phyloP scores from a whole-genome alignment of 2,329 filamentous ascomycete genomes.

The Pseudomassariella vexata region DNA sequence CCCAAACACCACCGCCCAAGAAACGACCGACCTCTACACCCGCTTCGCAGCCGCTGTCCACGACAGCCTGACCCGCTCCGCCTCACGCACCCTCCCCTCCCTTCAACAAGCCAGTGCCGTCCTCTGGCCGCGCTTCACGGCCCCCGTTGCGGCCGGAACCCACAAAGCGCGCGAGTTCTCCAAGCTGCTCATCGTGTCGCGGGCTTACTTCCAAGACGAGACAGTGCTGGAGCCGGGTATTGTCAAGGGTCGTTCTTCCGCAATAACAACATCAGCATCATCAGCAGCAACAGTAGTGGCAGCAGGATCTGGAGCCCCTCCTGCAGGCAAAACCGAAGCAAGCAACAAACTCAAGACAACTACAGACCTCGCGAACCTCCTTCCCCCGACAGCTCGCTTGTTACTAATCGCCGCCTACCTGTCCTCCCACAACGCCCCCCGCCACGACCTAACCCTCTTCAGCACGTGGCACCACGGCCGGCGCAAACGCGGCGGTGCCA shows the following conservation, averaged over 20 bases:
- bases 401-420: constrained; percentile 74
- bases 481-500: constrained; percentile 43
- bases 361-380: constrained; percentile 46
- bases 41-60: constrained; percentile 81
- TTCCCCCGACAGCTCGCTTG: constrained; percentile 69
- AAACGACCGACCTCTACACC: constrained; percentile 66
- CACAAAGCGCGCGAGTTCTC: constrained; percentile 76
- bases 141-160: constrained; percentile 69
- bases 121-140: constrained; percentile 81
- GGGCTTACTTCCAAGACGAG: constrained; percentile 68
- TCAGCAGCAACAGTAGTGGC: not conserved
- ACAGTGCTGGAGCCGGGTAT: constrained; percentile 62
- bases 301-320: not conserved
- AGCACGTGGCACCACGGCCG: constrained; percentile 60
- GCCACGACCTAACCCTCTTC: constrained; percentile 70
- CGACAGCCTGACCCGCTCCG: constrained; percentile 77
- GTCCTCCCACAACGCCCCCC: constrained; percentile 70
- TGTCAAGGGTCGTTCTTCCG: constrained; percentile 26
- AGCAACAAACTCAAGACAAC: constrained; percentile 11
- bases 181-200: constrained; percentile 67
- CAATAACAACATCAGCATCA: not conserved
- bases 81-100: constrained; percentile 70
- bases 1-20: constrained; percentile 43
- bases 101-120: constrained; percentile 65
- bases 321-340: constrained; percentile 8